Evolutionary conservation across 208 protist genomes (phyloP), one percentile per base, ranked within the genome.

Genomic region (Naegleria lovaniensis): DNA sequence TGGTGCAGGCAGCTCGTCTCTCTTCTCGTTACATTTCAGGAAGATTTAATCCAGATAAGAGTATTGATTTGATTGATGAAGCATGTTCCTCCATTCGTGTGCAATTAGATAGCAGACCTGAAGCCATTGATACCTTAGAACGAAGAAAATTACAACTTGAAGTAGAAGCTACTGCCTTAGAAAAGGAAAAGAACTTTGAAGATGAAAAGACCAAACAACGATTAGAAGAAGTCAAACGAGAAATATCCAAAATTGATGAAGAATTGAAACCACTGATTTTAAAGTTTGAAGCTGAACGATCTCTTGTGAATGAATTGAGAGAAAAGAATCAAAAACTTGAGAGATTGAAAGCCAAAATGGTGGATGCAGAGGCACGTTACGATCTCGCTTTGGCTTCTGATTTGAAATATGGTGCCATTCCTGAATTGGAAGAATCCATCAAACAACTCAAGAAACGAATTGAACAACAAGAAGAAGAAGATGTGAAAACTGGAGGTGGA

Each of bases 391-490:
- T 93, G 5, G 98, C 97, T 0, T 96, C 97, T 0, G 98, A 99
- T 90, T 95, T 99, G 75, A 94, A 96, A 90, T 99, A 99, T 95
- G 96, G 96, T 92, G 96, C 95, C 38, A 99, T 99, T 41, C 99
- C 99, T 15, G 94, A 98, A 36, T 88, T 99, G 4, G 94, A 98
- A 88, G 94, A 97, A 76, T 92, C 91, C 22, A 94, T 98, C 43
- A 92, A 92, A 75, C 93, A 93, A n/a, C 90, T 94, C 40, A 97
- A 95, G 92, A 92, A 96, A 92, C 41, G 94, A 83, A 94, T 95
- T 58, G 94, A 97, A 90, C 22, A 55, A 39, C 48, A 33, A 48
- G 89, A 59, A n/a, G 67, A 40, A 36, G 79, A 76, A 22, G 55
- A 76, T 51, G 52, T 91, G 25, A 43, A 90, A 15, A 19, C 15